A percentile compares a stretch with the other conserved stretches of the same genome.
Conservation (phyloP, 1,284 basidiomycete species). For the Mrakiaceae sp. region DNA sequence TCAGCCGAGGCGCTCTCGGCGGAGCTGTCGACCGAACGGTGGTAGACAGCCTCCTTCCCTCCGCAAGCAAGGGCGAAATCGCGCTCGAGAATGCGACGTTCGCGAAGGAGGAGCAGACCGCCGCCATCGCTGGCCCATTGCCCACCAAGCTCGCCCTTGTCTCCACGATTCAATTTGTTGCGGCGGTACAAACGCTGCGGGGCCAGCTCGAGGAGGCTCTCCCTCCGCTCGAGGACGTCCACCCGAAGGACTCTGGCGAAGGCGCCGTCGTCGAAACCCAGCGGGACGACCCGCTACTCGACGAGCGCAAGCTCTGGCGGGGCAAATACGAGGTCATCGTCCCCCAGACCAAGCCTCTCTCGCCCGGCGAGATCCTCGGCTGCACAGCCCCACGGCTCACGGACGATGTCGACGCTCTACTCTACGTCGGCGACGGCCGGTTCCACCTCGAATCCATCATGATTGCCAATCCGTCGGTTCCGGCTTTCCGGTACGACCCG, state of each 20-base stretch:
- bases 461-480: conserved; percentile 94
- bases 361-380: conserved; percentile 91
- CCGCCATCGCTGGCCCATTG: conserved; percentile 1
- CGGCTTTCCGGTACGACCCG: conserved; percentile 96
- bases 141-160: conserved; percentile 73
- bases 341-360: conserved; percentile 84
- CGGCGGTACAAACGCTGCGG: conserved; percentile 74
- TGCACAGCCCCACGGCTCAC: conserved; percentile 81
- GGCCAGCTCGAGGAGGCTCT: conserved; percentile 48
- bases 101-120: not conserved
- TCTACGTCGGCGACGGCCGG: conserved; percentile 96
- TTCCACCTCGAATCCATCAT: conserved; percentile 98
- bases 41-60: not conserved
- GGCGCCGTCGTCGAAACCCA: conserved; percentile 15
- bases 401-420: conserved; percentile 65
- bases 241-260: conserved; percentile 30
- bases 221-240: conserved; percentile 22
- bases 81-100: not conserved
- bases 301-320: conserved; percentile 26
- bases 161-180: conserved; percentile 90
- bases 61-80: not conserved
- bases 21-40: not conserved
- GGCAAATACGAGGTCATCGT: conserved; percentile 64
- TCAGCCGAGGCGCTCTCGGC: not conserved
- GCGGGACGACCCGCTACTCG: not conserved